A percentile compares a stretch with the other conserved stretches of the same genome.
These are phyloP conservation scores for Flaveria robusta DNA, from an alignment of 129 eudicot species.

Conservation along the genomic window DNA sequence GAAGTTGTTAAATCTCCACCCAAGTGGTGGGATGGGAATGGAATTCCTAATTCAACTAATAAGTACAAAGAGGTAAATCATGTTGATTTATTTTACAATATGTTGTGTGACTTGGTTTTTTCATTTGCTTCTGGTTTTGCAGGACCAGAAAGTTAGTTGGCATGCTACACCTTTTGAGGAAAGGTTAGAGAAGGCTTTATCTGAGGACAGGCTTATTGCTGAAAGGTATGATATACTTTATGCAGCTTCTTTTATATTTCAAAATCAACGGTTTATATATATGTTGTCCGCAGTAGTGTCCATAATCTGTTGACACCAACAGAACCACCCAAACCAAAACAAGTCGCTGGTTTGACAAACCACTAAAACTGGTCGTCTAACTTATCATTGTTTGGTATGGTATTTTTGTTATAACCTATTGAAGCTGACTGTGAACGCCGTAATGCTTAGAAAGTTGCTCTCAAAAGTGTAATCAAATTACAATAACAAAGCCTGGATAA, in stretches of 20 bases:
- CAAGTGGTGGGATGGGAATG: conserved; percentile 82
- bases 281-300: not conserved
- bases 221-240: conserved; percentile 55
- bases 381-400: not conserved
- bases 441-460: not conserved
- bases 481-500: not conserved
- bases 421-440: not conserved
- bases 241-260: conserved; percentile 4
- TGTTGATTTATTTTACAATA: not conserved
- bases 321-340: not conserved
- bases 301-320: not conserved
- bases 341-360: not conserved
- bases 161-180: conserved; percentile 96
- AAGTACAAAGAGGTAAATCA: conserved; percentile 81
- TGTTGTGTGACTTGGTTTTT: not conserved
- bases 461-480: not conserved
- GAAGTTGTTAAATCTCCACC: conserved; percentile 54
- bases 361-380: not conserved
- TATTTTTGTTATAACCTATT: not conserved
- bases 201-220: conserved; percentile 58
- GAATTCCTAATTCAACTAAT: conserved; percentile 85
- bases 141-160: conserved; percentile 98
- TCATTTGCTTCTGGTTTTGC: conserved; percentile 21
- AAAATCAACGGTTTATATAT: not conserved
- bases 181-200: conserved; percentile 87